Conservation (phyloP, 179 eudicot species). For the Drosera spatulata region DNA sequence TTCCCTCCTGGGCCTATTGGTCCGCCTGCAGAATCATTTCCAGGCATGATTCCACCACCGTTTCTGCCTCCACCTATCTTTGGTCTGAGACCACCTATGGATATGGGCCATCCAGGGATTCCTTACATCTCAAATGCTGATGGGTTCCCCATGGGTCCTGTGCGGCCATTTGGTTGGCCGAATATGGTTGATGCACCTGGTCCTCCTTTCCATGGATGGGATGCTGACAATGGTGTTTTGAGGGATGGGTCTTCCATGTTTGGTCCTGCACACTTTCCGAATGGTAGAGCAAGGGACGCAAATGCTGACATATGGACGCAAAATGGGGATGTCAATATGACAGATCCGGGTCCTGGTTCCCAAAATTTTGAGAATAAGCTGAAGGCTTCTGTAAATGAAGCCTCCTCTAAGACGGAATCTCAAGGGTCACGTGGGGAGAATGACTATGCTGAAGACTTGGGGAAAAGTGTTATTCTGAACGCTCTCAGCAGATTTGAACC, state of each 20-base stretch:
- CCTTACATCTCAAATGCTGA: conserved; percentile 71
- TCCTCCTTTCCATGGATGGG: conserved; percentile 67
- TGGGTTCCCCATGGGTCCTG: conserved; percentile 54
- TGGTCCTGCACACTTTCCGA: conserved; percentile 36
- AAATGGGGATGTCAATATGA: conserved; percentile 34
- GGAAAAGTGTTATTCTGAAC: conserved; percentile 22
- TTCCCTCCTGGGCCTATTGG: conserved; percentile 79
- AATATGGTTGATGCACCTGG: conserved; percentile 53
- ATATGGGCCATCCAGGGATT: conserved; percentile 53
- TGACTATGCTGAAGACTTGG: conserved; percentile 26
- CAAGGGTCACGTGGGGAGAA: conserved; percentile 30
- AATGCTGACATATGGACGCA: conserved; percentile 56
- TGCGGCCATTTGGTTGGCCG: conserved; percentile 69
- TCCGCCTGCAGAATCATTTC: conserved; percentile 69
- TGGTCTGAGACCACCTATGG: conserved; percentile 69
- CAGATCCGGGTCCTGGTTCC: conserved; percentile 34
- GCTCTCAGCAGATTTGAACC: conserved; percentile 23
- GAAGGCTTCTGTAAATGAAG: conserved; percentile 36
- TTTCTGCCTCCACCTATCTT: conserved; percentile 27
- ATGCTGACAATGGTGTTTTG: conserved; percentile 48
- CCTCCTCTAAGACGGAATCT: conserved; percentile 26
- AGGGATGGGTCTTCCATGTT: conserved; percentile 60
- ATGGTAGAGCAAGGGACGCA: conserved; percentile 43
- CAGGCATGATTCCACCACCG: conserved; percentile 45
- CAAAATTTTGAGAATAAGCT: conserved; percentile 32